Percentiles rank a stretch among this genome's conserved stretches.
Evolutionary conservation across 2,329 filamentous ascomycete genomes (phyloP).

Genomic region (Myotisia sp.): DNA sequence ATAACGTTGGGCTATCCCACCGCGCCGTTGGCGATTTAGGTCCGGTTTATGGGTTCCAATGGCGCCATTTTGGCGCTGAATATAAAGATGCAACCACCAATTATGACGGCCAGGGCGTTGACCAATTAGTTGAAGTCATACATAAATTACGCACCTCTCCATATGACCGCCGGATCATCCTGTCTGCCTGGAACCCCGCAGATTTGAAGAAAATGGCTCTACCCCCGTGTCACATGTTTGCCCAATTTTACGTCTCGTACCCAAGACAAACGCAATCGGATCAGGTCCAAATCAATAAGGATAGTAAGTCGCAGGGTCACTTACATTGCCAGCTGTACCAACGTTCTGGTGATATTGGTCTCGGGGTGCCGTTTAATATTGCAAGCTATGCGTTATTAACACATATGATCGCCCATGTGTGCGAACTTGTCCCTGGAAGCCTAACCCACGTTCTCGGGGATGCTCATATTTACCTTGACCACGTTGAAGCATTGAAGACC

Average conservation of each 20-base stretch:
- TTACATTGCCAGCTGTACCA: conserved; percentile 87
- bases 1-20: conserved; percentile 65
- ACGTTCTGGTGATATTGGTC: conserved; percentile 88
- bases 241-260: conserved; percentile 83
- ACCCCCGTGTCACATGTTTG: conserved; percentile 94
- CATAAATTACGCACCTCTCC: conserved; percentile 70
- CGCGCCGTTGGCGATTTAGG: conserved; percentile 81
- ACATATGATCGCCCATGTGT: conserved; percentile 85
- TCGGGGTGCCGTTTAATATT: conserved; percentile 96
- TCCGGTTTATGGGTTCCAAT: conserved; percentile 96
- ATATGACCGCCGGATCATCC: conserved; percentile 77
- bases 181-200: conserved; percentile 85
- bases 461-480: conserved; percentile 90
- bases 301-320: conserved; percentile 44
- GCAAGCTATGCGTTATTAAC: conserved; percentile 85
- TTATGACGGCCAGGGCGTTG: conserved; percentile 77
- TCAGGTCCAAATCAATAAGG: conserved; percentile 18
- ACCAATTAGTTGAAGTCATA: conserved; percentile 85
- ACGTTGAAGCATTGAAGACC: conserved; percentile 69
- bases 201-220: conserved; percentile 80
- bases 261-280: conserved; percentile 32
- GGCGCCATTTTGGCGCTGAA: conserved; percentile 91
- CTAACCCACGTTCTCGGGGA: conserved; percentile 96
- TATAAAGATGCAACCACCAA: conserved; percentile 68
- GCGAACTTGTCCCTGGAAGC: conserved; percentile 68